phyloP scores from a whole-genome alignment of 305 asterid genomes.

The Plantago coronopus region DNA sequence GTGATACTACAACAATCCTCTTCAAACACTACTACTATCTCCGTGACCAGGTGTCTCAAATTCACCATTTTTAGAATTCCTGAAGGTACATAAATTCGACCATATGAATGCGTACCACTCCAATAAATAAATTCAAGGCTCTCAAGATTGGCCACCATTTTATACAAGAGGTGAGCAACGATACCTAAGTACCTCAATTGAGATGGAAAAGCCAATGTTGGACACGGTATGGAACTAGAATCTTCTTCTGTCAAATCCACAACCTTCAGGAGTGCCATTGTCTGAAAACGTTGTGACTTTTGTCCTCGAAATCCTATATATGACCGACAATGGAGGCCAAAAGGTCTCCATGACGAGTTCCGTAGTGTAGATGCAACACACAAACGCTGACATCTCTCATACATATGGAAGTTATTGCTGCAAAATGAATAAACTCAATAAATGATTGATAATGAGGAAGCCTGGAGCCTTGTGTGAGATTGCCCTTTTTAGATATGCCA shows the following conservation, averaged over 20 bases:
- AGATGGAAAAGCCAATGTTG: neutral
- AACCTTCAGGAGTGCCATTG: constrained; percentile 23
- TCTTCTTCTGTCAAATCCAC: neutral
- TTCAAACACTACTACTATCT: neutral
- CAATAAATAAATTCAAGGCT: constrained; percentile 27
- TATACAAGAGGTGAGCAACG: neutral
- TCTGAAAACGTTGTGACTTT: neutral
- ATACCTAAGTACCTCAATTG: constrained; percentile 28
- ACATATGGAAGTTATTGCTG: neutral
- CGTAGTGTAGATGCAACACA: neutral
- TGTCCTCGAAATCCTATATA: neutral
- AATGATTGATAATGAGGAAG: too few species aligned
- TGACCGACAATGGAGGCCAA: constrained; percentile 11
- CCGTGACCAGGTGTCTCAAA: constrained; percentile 19
- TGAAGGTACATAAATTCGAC: neutral
- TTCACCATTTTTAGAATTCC: constrained; percentile 20
- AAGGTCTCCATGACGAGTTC: neutral
- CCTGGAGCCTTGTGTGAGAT: too few species aligned
- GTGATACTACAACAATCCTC: neutral
- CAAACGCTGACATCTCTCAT: constrained; percentile 6
- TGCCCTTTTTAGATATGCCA: too few species aligned
- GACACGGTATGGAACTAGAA: neutral
- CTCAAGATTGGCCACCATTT: constrained; percentile 19
- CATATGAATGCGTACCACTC: neutral
- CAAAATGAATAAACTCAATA: neutral